Conservation (phyloP, 2,329 filamentous ascomycete species). For the Microcyclosporella mali region DNA sequence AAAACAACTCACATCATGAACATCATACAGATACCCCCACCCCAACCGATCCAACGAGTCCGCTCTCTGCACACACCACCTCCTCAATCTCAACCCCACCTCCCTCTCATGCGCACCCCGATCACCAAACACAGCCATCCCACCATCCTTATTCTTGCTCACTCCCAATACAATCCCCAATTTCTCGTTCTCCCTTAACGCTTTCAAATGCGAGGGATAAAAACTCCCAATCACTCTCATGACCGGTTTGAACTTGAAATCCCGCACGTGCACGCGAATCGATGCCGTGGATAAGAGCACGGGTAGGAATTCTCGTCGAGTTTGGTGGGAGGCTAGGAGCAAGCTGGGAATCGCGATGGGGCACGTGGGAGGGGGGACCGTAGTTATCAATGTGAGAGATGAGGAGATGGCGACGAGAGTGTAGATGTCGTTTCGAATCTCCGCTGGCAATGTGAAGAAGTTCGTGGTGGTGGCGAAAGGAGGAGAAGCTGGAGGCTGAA, state of each 20-base stretch:
- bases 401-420: slow-evolving; percentile 16
- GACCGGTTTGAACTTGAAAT: slow-evolving; percentile 26
- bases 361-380: not conserved
- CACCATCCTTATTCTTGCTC: slow-evolving; percentile 1
- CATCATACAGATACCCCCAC: slow-evolving; percentile 19
- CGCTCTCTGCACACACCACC: slow-evolving; percentile 20
- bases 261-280: slow-evolving; percentile 14
- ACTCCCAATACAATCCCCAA: slow-evolving; percentile 16
- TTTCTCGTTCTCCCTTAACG: slow-evolving; percentile 20
- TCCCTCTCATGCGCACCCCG: slow-evolving; percentile 2
- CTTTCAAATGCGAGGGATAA: slow-evolving; percentile 26
- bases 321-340: slow-evolving; percentile 22
- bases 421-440: slow-evolving; percentile 29
- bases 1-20: too few species aligned
- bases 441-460: slow-evolving; percentile 28
- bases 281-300: slow-evolving; percentile 22
- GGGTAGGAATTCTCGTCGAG: slow-evolving; percentile 23
- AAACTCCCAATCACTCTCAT: slow-evolving; percentile 19
- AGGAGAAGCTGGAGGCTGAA: too few species aligned
- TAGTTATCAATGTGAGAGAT: slow-evolving; percentile 2
- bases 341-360: slow-evolving; percentile 17
- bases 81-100: slow-evolving; percentile 12
- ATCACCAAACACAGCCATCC: too few species aligned
- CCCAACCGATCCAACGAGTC: slow-evolving; percentile 20
- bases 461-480: not conserved